Percentiles rank a stretch among this genome's conserved stretches.
Conservation (phyloP, 169 alveolate species). For the Amoebophrya sp. region DNA sequence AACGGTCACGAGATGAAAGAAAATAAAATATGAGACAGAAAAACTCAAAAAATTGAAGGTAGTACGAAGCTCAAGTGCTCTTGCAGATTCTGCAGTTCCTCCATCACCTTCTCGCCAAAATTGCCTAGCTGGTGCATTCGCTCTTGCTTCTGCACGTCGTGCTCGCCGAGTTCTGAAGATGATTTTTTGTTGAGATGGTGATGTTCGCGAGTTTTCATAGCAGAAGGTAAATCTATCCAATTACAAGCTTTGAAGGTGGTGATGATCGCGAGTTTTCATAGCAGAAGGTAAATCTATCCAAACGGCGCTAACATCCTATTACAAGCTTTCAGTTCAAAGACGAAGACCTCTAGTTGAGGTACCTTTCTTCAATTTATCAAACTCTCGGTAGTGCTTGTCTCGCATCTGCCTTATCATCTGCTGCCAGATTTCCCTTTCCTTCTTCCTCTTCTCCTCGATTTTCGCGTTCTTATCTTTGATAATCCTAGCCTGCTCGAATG, state of each 20-base stretch:
- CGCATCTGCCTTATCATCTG: background rate
- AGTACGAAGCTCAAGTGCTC: constrained; percentile 8
- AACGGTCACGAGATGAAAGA: background rate
- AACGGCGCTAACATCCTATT: too few relatives aligned
- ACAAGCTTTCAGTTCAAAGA: too few relatives aligned
- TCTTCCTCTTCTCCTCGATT: background rate
- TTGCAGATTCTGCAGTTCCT: background rate
- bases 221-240: too few relatives aligned
- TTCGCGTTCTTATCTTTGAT: background rate
- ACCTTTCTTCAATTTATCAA: background rate
- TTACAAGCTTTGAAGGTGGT: too few relatives aligned
- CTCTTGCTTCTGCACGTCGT: constrained; percentile 21
- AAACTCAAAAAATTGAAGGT: background rate
- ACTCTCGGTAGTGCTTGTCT: constrained; percentile 16
- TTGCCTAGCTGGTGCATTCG: background rate
- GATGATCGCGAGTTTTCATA: too few relatives aligned
- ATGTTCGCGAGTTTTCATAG: too few relatives aligned
- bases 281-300: too few relatives aligned
- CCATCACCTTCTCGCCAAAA: background rate
- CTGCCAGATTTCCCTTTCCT: background rate
- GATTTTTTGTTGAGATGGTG: background rate
- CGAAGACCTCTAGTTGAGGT: too few relatives aligned
- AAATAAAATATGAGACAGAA: background rate
- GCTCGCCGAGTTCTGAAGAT: constrained; percentile 18
- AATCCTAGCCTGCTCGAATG: background rate